Evolutionary conservation across 208 protist genomes (phyloP).

Genomic region (Zelonia costaricensis): DNA sequence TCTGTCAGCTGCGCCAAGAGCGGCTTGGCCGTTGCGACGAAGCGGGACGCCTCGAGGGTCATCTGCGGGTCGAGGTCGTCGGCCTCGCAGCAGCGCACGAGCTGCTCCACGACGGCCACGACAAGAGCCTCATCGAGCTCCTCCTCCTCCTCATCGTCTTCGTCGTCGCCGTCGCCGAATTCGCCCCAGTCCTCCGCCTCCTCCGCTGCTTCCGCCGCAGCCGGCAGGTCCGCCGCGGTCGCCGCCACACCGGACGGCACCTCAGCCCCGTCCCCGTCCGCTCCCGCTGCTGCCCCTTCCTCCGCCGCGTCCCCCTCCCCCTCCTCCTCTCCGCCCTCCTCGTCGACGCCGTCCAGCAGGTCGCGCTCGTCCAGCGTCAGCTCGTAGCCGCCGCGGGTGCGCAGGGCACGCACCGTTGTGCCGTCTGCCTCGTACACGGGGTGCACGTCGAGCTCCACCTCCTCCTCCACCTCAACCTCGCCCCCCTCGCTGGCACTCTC

Average conservation of each 20-base stretch:
- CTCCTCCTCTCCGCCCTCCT: slow-evolving; percentile 12
- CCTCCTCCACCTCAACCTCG: slow-evolving; percentile 8
- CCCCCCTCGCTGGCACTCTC: slow-evolving; percentile 3
- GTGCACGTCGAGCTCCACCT: slow-evolving; percentile 23
- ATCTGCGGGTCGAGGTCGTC: slow-evolving; percentile 60
- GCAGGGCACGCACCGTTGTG: slow-evolving; percentile 45
- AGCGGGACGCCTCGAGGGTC: slow-evolving; percentile 35
- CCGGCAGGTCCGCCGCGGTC: slow-evolving; percentile 19
- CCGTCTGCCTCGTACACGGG: slow-evolving; percentile 54
- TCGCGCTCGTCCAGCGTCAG: slow-evolving; percentile 74
- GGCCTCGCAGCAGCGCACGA: slow-evolving; percentile 70
- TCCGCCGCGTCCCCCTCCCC: slow-evolving; percentile 35
- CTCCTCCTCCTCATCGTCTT: slow-evolving; percentile 70
- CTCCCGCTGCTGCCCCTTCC: slow-evolving; percentile 29
- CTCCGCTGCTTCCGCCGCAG: slow-evolving; percentile 16
- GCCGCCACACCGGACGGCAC: slow-evolving; percentile 15
- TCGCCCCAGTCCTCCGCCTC: slow-evolving; percentile 22
- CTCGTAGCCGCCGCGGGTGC: slow-evolving; percentile 51
- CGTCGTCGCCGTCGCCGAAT: slow-evolving; percentile 36
- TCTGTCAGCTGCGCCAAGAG: slow-evolving; percentile 38
- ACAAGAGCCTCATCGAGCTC: slow-evolving; percentile 65
- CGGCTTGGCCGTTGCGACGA: slow-evolving; percentile 39
- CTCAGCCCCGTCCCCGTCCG: background rate
- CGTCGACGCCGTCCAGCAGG: slow-evolving; percentile 31
- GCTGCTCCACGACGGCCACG: slow-evolving; percentile 65